Conservation (phyloP, 2,329 filamentous ascomycete species). For the Neonectria punicea region DNA sequence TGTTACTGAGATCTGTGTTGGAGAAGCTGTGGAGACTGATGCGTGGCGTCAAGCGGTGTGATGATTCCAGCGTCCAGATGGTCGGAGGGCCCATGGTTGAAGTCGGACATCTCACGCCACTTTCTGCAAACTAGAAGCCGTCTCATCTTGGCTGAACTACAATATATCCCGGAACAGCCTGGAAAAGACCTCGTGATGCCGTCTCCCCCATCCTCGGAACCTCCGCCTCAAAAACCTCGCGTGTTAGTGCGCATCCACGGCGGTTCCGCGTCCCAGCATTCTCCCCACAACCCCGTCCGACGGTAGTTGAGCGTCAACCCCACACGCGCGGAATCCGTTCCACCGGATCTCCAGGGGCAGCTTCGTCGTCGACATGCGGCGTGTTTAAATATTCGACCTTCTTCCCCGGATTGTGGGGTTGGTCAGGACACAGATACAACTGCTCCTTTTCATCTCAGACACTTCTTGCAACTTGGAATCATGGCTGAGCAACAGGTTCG, state of each 20-base stretch:
- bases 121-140: neutral
- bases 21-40: slow-evolving; percentile 31
- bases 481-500: slow-evolving; percentile 7
- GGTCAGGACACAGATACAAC: neutral
- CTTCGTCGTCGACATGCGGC: neutral
- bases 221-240: neutral
- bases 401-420: slow-evolving; percentile 13
- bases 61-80: slow-evolving; percentile 18
- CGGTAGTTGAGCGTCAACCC: slow-evolving; percentile 7
- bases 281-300: slow-evolving; percentile 6
- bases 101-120: slow-evolving; percentile 1
- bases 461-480: neutral
- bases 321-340: slow-evolving; percentile 19
- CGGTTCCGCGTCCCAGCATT: slow-evolving; percentile 9
- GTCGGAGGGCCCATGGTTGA: slow-evolving; percentile 12
- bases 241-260: neutral
- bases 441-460: neutral
- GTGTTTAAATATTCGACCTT: slow-evolving; percentile 14
- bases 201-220: neutral
- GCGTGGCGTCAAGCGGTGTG: slow-evolving; percentile 28
- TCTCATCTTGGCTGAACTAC: neutral
- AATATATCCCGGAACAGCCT: slow-evolving; percentile 20
- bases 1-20: too few species aligned
- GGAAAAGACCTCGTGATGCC: neutral
- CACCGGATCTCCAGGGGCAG: too few species aligned